These are phyloP conservation scores for Amoebophrya sp. DNA, from an alignment of 169 alveolate genomes.

Conservation along the genomic window DNA sequence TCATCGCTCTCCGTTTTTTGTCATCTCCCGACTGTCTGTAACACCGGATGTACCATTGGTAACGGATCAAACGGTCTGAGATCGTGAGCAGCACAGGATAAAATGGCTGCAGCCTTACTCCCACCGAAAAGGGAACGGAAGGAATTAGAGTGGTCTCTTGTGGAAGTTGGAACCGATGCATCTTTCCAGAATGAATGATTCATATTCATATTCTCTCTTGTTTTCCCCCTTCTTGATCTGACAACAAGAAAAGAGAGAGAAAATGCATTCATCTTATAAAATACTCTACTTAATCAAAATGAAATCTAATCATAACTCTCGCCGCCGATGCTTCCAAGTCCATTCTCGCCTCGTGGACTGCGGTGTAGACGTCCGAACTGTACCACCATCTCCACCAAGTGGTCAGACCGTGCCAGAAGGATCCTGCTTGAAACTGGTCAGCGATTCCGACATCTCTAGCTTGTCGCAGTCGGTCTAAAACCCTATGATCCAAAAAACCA, in stretches of 20 bases:
- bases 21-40: background rate
- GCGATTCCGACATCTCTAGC: background rate
- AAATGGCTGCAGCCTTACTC: background rate
- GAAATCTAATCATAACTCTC: too few relatives aligned
- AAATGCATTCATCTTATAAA: too few relatives aligned
- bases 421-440: background rate
- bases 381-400: too few relatives aligned
- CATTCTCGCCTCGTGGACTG: background rate
- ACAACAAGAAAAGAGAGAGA: too few relatives aligned
- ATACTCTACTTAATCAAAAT: too few relatives aligned
- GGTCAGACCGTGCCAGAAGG: background rate
- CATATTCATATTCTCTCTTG: too few relatives aligned
- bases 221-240: too few relatives aligned
- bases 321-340: background rate
- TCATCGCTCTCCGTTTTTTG: background rate
- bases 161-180: too few relatives aligned
- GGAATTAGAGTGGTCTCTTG: too few relatives aligned
- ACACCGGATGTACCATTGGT: background rate
- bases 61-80: background rate
- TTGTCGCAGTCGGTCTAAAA: background rate
- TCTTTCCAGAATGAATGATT: too few relatives aligned
- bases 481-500: background rate
- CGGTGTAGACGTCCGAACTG: too few relatives aligned
- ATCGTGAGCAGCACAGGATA: background rate
- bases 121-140: background rate